A percentile compares a stretch with the other conserved stretches of the same genome.
These are phyloP conservation scores for Yamadazyma spencermartinsiae DNA, from an alignment of 1,139 yeast genomes.

Conservation along the genomic window DNA sequence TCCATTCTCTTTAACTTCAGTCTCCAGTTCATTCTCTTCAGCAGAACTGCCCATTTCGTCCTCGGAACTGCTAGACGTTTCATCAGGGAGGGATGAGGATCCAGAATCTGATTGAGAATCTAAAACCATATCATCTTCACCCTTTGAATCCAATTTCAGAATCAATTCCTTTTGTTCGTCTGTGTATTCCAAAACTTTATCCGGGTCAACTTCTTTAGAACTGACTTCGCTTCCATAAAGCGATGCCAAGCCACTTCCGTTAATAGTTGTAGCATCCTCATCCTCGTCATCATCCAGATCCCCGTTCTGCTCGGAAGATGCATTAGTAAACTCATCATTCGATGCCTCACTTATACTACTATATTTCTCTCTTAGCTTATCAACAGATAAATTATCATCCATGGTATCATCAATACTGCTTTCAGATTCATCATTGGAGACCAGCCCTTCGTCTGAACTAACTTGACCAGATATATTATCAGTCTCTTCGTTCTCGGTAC, in stretches of 20 bases:
- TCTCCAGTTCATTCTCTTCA: conserved; percentile 6
- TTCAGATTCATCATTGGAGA: conserved; percentile 25
- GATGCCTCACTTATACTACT: conserved; percentile 39
- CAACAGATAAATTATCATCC: conserved; percentile 63
- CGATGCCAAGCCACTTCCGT: conserved; percentile 31
- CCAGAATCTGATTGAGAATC: conserved; percentile 17
- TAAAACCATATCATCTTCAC: conserved; percentile 13
- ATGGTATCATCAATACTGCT: conserved; percentile 32
- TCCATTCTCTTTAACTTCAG: conserved; percentile 15
- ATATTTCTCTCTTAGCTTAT: conserved; percentile 66
- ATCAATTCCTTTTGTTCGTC: conserved; percentile 37
- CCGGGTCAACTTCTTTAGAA: conserved; percentile 6
- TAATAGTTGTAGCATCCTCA: conserved; percentile 21
- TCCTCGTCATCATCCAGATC: conserved; percentile 21
- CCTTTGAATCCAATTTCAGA: conserved; percentile 20
- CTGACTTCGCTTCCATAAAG: conserved; percentile 25
- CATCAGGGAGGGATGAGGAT: conserved; percentile 25
- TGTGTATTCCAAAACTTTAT: conserved; percentile 26
- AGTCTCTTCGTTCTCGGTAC: conserved; percentile 21
- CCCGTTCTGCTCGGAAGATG: conserved; percentile 11
- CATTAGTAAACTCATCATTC: conserved; percentile 13
- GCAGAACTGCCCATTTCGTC: conserved; percentile 6
- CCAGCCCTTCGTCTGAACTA: conserved; percentile 21
- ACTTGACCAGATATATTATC: conserved; percentile 15
- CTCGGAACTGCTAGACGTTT: conserved; percentile 10